Conservation (phyloP, 1,284 basidiomycete genomes). For the Boletus mariae region DNA sequence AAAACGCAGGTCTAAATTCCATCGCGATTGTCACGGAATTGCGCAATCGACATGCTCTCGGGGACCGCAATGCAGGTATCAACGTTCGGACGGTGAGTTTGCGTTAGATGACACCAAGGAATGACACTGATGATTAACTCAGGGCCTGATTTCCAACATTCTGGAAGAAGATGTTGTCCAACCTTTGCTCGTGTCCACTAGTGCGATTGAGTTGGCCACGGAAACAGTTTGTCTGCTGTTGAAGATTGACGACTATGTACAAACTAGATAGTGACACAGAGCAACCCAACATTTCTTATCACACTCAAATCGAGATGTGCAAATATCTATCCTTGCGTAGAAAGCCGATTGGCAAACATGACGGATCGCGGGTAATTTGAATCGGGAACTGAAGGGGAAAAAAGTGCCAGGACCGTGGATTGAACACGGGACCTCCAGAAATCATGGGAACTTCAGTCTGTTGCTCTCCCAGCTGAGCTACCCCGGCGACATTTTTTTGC, state of each 20-base stretch:
- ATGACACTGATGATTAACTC: conserved; percentile 8
- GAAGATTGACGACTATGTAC: conserved; percentile 96
- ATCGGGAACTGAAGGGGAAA: conserved; percentile 7
- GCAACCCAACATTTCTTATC: not conserved
- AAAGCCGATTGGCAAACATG: not conserved
- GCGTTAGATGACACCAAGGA: not conserved
- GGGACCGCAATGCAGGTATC: conserved; percentile 94
- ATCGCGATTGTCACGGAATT: conserved; percentile 98
- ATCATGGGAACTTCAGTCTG: conserved; percentile 63
- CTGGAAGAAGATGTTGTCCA: conserved; percentile 97
- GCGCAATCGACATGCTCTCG: conserved; percentile 93
- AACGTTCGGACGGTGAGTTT: conserved; percentile 87
- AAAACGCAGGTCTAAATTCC: conserved; percentile 98
- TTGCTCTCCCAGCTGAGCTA: conserved; percentile 81
- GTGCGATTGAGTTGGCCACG: conserved; percentile 91
- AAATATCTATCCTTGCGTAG: not conserved
- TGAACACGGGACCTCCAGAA: conserved; percentile 60
- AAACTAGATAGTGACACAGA: conserved; percentile 50
- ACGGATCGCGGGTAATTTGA: not conserved
- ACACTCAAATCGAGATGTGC: not conserved
- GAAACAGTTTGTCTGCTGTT: conserved; percentile 97
- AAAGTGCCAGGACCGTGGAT: conserved; percentile 52
- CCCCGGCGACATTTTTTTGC: conserved; percentile 33
- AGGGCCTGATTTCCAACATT: conserved; percentile 96
- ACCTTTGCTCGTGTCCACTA: conserved; percentile 92